These are phyloP conservation scores for rapeseed (Brassica napus) DNA, from an alignment of 345 rosid genomes.

Conservation along the genomic window Da-Ae NC_063438.1:24850001-24850500, in stretches of 20 bases:
- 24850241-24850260: conserved; percentile 43
- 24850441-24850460: conserved; percentile 95
- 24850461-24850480: conserved; percentile 94
- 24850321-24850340: conserved; percentile 99
- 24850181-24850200: conserved; percentile 21
- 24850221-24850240: conserved; percentile 33
- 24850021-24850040: neutral
- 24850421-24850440: conserved; percentile 98
- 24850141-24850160: conserved; percentile 20
- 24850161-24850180: conserved; percentile 21
- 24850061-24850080: conserved; percentile 61
- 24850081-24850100: conserved; percentile 75
- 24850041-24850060: conserved; percentile 55
- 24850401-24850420: conserved; percentile 6
- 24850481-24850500: conserved; percentile 91
- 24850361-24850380: conserved; percentile 4
- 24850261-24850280: conserved; percentile 34
- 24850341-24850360: conserved; percentile 57
- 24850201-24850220: conserved; percentile 55
- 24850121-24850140: conserved; percentile 34
- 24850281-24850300: conserved; percentile 45
- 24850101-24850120: conserved; percentile 47
- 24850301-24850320: conserved; percentile 63
- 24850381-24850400: neutral
- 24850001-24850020: conserved; percentile 5